Evolutionary conservation across 176 grass and related monocot genomes (phyloP), one percentile per base, ranked within the genome.

Genomic region (Ensete glaucum): DNA sequence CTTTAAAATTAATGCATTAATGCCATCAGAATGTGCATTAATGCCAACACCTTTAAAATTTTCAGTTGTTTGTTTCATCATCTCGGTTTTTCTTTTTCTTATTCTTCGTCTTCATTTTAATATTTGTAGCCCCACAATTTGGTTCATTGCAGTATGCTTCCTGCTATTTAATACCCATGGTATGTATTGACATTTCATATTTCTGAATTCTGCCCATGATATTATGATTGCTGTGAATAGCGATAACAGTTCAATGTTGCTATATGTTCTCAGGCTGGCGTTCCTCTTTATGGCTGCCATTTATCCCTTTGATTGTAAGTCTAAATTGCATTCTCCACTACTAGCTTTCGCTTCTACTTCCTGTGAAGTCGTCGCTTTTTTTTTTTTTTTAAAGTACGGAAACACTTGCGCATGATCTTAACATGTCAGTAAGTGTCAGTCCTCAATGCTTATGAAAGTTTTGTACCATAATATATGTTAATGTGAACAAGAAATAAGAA

Each of bases 141-240:
- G 75, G 75, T 77, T 65, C 59, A 9, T 77, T 2, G 60, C 75
- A 5, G 60, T 77, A 23, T 4, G 64, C 19, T 77, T 77, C 57
- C 59, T 77, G 21, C 75, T 77, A 53, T 66, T 53, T 21, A 77
- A 77, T 24, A 65, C 75, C 14, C 75, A 77, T 3, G 75, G 75
- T 77, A 65, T 64, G 75, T n/a, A 49, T 64, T 65, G 12, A 23
- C 11, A 52, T 51, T 76, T 50, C 2, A 4, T 15, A 11, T 52
- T 64, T 25, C 49, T 24, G 65, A 62, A 24, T 16, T 8, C 26
- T 59, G 12, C 26, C 34, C 3, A 43, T 43, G 34, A 43, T 68
- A 54, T 17, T 53, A 25, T 5, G 23, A 54, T 52, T 14, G 1
- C 15, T 34, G 24, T 11, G 12, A 0, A 15, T 1, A 6, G 74